These are phyloP conservation scores for Aspergillus thermomutatus DNA, from an alignment of 2,329 filamentous ascomycete species.

Conservation along the genomic window DNA sequence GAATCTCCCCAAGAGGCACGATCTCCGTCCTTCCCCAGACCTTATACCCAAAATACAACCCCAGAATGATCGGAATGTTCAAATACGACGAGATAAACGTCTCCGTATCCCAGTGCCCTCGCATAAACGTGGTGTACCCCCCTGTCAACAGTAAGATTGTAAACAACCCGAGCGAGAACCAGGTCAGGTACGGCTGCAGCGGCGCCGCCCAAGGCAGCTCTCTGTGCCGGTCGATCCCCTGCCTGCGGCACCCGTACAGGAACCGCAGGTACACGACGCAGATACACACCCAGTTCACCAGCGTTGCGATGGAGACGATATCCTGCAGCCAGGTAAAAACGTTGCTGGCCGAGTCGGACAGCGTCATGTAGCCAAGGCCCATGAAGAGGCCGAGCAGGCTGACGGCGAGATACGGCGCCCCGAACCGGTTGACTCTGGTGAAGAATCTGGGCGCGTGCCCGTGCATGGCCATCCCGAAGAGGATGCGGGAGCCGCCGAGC, in stretches of 20 bases:
- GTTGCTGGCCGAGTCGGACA: conserved; percentile 50
- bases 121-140: conserved; percentile 53
- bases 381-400: conserved; percentile 50
- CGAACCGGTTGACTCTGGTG: conserved; percentile 48
- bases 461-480: conserved; percentile 1
- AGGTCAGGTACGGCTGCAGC: conserved; percentile 60
- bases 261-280: conserved; percentile 53
- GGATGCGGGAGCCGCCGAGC: background rate
- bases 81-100: conserved; percentile 59
- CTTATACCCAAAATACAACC: conserved; percentile 46
- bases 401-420: conserved; percentile 55
- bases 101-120: conserved; percentile 48
- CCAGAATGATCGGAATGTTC: conserved; percentile 57
- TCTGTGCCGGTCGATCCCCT: conserved; percentile 29
- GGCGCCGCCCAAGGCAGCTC: conserved; percentile 49
- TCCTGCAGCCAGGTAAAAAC: conserved; percentile 67
- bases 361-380: conserved; percentile 62
- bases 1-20: conserved; percentile 29
- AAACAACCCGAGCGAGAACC: conserved; percentile 54
- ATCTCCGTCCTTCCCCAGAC: conserved; percentile 35
- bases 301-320: conserved; percentile 42
- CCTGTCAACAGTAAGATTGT: conserved; percentile 63
- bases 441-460: background rate
- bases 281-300: conserved; percentile 59
- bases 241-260: conserved; percentile 40